Evolutionary conservation across 805 yeast species (phyloP).

Genomic region (Yarrowia alimentaria): DNA sequence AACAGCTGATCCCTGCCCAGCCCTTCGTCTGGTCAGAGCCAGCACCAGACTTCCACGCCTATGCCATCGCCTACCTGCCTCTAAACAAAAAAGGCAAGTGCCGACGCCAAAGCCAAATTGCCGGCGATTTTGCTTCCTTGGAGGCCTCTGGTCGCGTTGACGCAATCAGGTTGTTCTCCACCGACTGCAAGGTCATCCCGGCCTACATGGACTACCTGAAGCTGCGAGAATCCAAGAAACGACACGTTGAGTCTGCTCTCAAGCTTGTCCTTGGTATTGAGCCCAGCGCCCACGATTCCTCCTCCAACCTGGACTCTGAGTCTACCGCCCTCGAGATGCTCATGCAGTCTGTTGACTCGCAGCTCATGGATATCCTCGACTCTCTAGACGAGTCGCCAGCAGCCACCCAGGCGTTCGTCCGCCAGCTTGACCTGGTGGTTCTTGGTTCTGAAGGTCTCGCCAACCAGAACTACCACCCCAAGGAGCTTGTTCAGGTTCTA

Average conservation of each 20-base stretch:
- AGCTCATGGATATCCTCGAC: slow-evolving; percentile 14
- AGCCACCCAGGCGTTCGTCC: slow-evolving; percentile 7
- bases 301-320: slow-evolving; percentile 19
- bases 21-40: slow-evolving; percentile 20
- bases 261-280: slow-evolving; percentile 22
- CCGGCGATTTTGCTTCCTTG: slow-evolving; percentile 17
- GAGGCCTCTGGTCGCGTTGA: slow-evolving; percentile 19
- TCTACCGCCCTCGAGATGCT: slow-evolving; percentile 4
- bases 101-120: slow-evolving; percentile 23
- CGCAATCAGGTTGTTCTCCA: slow-evolving; percentile 21
- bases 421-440: slow-evolving; percentile 21
- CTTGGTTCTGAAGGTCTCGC: slow-evolving; percentile 23
- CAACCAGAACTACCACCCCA: slow-evolving; percentile 26
- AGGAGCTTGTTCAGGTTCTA: slow-evolving; percentile 19
- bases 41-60: slow-evolving; percentile 18
- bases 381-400: slow-evolving; percentile 14
- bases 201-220: slow-evolving; percentile 20
- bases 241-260: slow-evolving; percentile 14
- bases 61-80: slow-evolving; percentile 24
- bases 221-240: slow-evolving; percentile 12
- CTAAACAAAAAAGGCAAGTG: slow-evolving; percentile 12
- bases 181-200: slow-evolving; percentile 25
- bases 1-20: slow-evolving; percentile 21
- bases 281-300: slow-evolving; percentile 2
- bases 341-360: slow-evolving; percentile 15